Evolutionary conservation across 2,329 filamentous ascomycete genomes (phyloP).

Genomic region (Ophiostoma himal-ulmi): DNA sequence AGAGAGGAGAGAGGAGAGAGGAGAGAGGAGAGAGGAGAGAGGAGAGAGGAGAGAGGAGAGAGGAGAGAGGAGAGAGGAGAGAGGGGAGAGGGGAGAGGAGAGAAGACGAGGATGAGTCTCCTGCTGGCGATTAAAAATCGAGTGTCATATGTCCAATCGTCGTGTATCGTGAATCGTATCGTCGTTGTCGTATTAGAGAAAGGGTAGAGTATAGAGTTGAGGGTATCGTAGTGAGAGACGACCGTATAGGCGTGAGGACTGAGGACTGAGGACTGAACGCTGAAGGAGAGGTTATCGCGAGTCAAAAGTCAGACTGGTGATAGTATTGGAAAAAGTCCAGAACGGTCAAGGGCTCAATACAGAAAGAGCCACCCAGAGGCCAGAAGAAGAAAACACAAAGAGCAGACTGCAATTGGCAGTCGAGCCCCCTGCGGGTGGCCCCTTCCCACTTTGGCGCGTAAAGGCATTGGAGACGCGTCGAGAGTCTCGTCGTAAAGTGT

Average conservation of each 20-base stretch:
- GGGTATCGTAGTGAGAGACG: slow-evolving; percentile 18
- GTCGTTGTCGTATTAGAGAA: slow-evolving; percentile 7
- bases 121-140: background rate
- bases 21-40: background rate
- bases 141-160: background rate
- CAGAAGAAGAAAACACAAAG: slow-evolving; percentile 10
- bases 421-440: slow-evolving; percentile 15
- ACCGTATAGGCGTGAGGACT: background rate
- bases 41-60: background rate
- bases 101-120: background rate
- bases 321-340: background rate
- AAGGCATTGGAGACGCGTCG: slow-evolving; percentile 23
- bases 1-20: background rate
- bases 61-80: background rate
- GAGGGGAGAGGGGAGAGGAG: background rate
- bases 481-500: background rate
- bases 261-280: background rate
- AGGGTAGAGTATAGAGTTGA: background rate
- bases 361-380: slow-evolving; percentile 11
- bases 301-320: background rate
- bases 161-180: slow-evolving; percentile 14
- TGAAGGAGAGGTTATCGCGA: background rate
- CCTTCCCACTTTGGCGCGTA: slow-evolving; percentile 20
- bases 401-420: slow-evolving; percentile 8
- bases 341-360: background rate